Percentiles rank a stretch among this genome's conserved stretches.
phyloP scores from a whole-genome alignment of 805 yeast species.

The Yamadazyma tumulicola region DNA sequence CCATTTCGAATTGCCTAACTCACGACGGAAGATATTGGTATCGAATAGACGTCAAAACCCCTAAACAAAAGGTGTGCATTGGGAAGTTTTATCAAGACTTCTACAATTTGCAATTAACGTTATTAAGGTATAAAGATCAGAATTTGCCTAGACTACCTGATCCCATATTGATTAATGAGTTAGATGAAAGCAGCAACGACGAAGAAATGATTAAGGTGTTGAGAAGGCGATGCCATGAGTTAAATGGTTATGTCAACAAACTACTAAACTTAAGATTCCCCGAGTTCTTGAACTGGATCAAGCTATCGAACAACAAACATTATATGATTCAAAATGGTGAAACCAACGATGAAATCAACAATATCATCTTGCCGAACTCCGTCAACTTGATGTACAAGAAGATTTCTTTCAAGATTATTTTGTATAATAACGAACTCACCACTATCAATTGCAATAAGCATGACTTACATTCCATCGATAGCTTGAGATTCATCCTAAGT shows the following conservation, averaged over 20 bases:
- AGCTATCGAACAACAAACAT: constrained; percentile 18
- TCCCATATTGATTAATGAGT: constrained; percentile 19
- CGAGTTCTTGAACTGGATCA: constrained; percentile 21
- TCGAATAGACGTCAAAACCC: constrained; percentile 23
- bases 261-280: constrained; percentile 21
- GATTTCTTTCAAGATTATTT: constrained; percentile 19
- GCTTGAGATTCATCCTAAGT: constrained; percentile 24
- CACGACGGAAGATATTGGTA: constrained; percentile 30
- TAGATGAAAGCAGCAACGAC: constrained; percentile 7
- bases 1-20: constrained; percentile 27
- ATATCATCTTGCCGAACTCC: constrained; percentile 18
- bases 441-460: constrained; percentile 23
- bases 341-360: constrained; percentile 17
- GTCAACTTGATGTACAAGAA: constrained; percentile 15
- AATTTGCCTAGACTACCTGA: constrained; percentile 29
- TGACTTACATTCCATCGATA: constrained; percentile 18
- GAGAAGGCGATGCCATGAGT: constrained; percentile 20
- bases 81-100: constrained; percentile 37
- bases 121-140: constrained; percentile 9
- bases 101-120: constrained; percentile 26
- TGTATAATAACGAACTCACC: constrained; percentile 23
- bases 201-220: constrained; percentile 12
- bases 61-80: constrained; percentile 17
- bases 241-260: constrained; percentile 22
- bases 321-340: constrained; percentile 6